Conservation (phyloP, 2,329 filamentous ascomycete genomes). For the Fusarium sp. region DNA sequence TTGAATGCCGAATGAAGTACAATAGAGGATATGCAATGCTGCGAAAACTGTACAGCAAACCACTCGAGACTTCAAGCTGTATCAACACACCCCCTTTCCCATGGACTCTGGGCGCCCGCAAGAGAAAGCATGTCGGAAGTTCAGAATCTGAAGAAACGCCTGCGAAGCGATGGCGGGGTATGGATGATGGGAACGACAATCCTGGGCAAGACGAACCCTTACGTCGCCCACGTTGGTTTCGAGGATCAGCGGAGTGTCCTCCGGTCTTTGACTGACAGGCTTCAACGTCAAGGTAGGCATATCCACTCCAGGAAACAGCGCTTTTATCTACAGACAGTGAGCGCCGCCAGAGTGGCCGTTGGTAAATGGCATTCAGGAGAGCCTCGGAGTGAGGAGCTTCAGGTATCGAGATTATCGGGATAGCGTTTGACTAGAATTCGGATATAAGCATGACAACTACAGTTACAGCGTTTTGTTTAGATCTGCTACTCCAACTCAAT, state of each 20-base stretch:
- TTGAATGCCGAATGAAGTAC: not conserved
- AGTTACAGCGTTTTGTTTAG: not conserved
- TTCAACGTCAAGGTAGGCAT: not conserved
- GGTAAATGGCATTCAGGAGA: not conserved
- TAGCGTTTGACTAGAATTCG: not conserved
- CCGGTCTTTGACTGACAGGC: not conserved
- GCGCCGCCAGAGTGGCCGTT: accelerated
- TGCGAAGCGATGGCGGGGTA: not conserved
- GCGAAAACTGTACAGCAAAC: not conserved
- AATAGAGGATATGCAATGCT: not conserved
- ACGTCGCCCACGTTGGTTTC: not conserved
- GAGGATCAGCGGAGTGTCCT: not conserved
- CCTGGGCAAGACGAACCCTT: not conserved
- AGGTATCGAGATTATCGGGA: not conserved
- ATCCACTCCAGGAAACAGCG: accelerated
- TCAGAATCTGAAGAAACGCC: too few species aligned
- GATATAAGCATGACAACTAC: not conserved
- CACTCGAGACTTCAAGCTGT: not conserved
- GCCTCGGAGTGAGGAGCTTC: not conserved
- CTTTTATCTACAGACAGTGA: accelerated
- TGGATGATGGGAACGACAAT: too few species aligned
- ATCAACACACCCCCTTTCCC: not conserved
- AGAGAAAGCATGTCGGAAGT: not conserved
- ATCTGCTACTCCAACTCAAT: too few species aligned
- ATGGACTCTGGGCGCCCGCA: not conserved